phyloP scores from a whole-genome alignment of 2,329 filamentous ascomycete species.

The Daldinia eschscholtzii region DNA sequence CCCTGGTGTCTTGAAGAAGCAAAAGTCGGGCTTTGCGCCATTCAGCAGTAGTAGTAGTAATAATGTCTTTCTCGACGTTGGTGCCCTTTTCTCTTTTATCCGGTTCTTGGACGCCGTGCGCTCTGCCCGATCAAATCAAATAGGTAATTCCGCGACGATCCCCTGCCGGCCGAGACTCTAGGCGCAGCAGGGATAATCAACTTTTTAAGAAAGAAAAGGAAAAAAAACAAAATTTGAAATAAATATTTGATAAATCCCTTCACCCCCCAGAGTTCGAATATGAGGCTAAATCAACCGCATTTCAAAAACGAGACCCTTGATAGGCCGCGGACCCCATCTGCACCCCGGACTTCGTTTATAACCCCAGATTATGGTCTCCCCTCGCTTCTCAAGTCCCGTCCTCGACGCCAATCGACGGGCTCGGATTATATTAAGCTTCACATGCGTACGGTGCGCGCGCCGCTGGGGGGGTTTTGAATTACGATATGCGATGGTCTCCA shows the following conservation, averaged over 20 bases:
- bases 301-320: conserved; percentile 39
- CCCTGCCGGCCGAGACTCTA: background rate
- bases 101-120: conserved; percentile 40
- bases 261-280: conserved; percentile 23
- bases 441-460: conserved; percentile 13
- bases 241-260: conserved; percentile 1
- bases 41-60: conserved; percentile 8
- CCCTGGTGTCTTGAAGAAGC: conserved; percentile 19
- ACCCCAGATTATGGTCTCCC: conserved; percentile 25
- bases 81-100: conserved; percentile 28
- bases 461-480: conserved; percentile 16
- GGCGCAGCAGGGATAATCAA: conserved; percentile 2
- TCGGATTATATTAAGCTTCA: conserved; percentile 29
- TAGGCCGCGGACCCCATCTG: conserved; percentile 28
- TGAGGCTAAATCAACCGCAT: conserved; percentile 48
- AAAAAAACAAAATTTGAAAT: background rate
- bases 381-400: conserved; percentile 29
- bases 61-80: conserved; percentile 20
- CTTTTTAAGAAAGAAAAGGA: background rate
- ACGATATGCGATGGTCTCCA: conserved; percentile 12
- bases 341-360: conserved; percentile 45
- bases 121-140: conserved; percentile 27
- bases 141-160: conserved; percentile 35
- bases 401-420: conserved; percentile 28
- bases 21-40: conserved; percentile 13